Evolutionary conservation across 176 grass and related monocot genomes (phyloP).

Genomic region (Aegilops umbellulata): DNA sequence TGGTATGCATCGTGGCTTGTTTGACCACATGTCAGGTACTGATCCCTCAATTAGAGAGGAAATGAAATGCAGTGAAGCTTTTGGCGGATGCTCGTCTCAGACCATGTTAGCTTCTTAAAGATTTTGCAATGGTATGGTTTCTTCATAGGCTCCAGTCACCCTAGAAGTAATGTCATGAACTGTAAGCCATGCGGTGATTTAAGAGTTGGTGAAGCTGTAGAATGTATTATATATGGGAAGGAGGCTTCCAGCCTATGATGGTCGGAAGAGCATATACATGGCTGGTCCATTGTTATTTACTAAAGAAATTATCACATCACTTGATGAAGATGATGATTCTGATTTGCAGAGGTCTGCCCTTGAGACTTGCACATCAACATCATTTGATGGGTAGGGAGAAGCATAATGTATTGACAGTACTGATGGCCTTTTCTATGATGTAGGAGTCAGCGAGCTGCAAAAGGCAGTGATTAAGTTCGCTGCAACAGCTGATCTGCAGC

Average conservation of each 20-base stretch:
- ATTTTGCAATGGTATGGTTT: neutral
- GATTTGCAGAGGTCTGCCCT: conserved; percentile 57
- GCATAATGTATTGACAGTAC: neutral
- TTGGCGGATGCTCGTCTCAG: conserved; percentile 23
- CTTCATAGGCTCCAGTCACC: conserved; percentile 19
- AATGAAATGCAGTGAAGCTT: conserved; percentile 37
- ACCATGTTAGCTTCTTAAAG: neutral
- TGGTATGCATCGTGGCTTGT: neutral
- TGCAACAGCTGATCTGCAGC: conserved; percentile 52
- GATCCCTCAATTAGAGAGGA: conserved; percentile 36
- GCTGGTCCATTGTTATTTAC: conserved; percentile 69
- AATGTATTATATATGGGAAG: conserved; percentile 60
- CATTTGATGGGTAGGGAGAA: neutral
- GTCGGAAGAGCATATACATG: conserved; percentile 71
- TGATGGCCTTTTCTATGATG: conserved; percentile 7
- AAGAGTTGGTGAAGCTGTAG: conserved; percentile 53
- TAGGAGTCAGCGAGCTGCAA: conserved; percentile 52
- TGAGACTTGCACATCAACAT: neutral
- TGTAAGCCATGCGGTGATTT: conserved; percentile 57
- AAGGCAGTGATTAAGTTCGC: conserved; percentile 72
- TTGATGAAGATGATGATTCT: conserved; percentile 59
- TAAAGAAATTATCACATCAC: conserved; percentile 61
- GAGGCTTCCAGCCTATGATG: conserved; percentile 74
- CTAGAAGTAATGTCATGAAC: conserved; percentile 57
- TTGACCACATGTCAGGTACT: conserved; percentile 7